Evolutionary conservation across 1,284 basidiomycete species (phyloP), one percentile per base, ranked within the genome.

Genomic region (Dichomitus squalens): DNA sequence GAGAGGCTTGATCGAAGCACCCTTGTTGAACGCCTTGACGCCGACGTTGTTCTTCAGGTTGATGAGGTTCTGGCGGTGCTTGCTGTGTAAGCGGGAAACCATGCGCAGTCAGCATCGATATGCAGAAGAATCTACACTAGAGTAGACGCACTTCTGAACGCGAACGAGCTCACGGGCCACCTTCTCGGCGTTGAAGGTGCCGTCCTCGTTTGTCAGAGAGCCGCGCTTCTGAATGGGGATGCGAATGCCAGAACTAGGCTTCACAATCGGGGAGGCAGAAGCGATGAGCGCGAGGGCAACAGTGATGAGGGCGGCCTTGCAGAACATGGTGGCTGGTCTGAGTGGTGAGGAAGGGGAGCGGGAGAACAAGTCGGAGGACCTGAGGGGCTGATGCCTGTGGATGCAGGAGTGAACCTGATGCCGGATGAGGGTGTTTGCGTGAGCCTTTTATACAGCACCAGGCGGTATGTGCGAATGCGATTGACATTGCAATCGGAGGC

Each of bases 21-120:
- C 38, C 20, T 41, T 20, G 21, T 41, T 36, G 49, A 61, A 50
- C 16, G 31, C 46, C 25, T 59, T 31, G 2, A 12, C 9, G 14
- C 50, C 59, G n/a, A 64, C 58, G 58, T 69, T 61, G 20, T 44
- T 44, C 61, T 70, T 47, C 55, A 66, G 8, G 46, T 66, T 53
- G 56, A 63, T 50, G 47, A 61, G 39, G 47, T 61, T 58, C 54
- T 51, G 53, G n/a, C 51, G 38, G 39, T 61, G 54, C 46, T 61
- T 61, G 57, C 60, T 61, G 44, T 25, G 33, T 12, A 52, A 21
- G 35, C n/a, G n/a, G n/a, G n/a, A n/a, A n/a, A n/a, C n/a, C n/a
- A n/a, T n/a, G n/a, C n/a, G 29, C 29, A 31, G n/a, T 50, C 18
- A 12, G 29, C 6, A 29, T n/a, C 8, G 11, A 16, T n/a, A 7